Evolutionary conservation across 2,329 filamentous ascomycete species (phyloP), one percentile per base, ranked within the genome.

Genomic region (Amesomyces nigricolor): DNA sequence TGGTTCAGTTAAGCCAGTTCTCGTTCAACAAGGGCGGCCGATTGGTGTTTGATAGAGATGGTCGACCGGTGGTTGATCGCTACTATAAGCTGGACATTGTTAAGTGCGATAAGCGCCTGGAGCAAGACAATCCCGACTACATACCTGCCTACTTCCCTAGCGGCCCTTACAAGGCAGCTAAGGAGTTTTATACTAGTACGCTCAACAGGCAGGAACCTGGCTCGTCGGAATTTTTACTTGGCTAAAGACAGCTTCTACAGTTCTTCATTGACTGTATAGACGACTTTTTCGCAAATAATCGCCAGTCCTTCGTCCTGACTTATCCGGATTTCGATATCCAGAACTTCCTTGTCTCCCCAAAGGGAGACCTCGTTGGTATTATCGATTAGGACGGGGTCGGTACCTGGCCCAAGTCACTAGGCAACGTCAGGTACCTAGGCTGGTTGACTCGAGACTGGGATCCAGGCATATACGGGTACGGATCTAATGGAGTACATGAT

Each of bases 391-490:
- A 49, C 22, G 47, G 47, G 13, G 47, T 49, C 47, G 47, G 37
- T 22, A 14, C 47, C 47, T 40, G 22, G 47, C 47, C 47, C 14
- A 40, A 17, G 14, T 49, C 37, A 13, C 37, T 49, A 13, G 47
- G 47, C 47, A 49, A 49, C 22, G 37, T 49, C 47, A 19, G 47
- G 4, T 49, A 49, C 14, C 47, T 37, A 1, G 14, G 47, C 47
- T 49, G 47, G 47, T 42, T 49, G 47, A 49, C 37, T 13, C 47
- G 47, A 40, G 47, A 49, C 22, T 49, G 47, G 37, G 37, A 49
- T 32, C 47, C 47, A 17, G 37, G 19, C 4, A 49, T 49, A 37
- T 40, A 42, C 47, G 47, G 37, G 13, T 40, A 49, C 37, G 37
- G 14, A 13, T 49, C 47, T 42, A 37, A 42, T 22, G 47, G 47